phyloP scores from a whole-genome alignment of 83 land plant species.

The Picea abies region DNA sequence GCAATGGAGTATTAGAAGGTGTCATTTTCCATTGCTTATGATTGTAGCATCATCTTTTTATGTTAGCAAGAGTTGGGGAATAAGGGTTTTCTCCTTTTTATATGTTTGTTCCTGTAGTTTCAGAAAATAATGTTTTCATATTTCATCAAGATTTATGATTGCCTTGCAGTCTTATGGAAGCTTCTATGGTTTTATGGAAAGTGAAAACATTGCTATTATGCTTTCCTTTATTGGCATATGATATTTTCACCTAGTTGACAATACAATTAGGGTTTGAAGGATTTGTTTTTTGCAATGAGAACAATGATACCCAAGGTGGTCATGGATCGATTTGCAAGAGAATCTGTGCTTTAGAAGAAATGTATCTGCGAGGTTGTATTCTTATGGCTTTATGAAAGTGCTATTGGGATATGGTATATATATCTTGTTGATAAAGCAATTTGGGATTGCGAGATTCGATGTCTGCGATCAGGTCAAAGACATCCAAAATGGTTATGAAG shows the following conservation, averaged over 20 bases:
- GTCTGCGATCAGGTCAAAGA: too few species aligned
- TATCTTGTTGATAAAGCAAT: too few species aligned
- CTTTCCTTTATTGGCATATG: not conserved
- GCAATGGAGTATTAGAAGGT: not conserved
- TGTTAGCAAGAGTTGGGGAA: too few species aligned
- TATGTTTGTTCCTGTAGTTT: not conserved
- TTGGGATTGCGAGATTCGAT: too few species aligned
- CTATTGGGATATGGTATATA: too few species aligned
- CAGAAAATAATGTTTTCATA: not conserved
- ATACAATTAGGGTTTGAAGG: not conserved
- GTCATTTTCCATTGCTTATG: not conserved
- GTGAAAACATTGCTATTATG: not conserved
- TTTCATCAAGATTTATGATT: not conserved
- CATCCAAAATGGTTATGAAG: too few species aligned
- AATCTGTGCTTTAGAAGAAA: too few species aligned
- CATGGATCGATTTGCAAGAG: too few species aligned
- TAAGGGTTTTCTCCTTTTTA: not conserved
- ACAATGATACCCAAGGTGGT: too few species aligned
- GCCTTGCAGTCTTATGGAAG: not conserved
- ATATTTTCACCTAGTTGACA: not conserved
- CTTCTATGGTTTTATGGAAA: not conserved
- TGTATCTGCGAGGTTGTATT: too few species aligned
- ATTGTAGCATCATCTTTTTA: not conserved
- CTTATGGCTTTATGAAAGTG: too few species aligned
- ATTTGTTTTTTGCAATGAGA: too few species aligned